Evolutionary conservation across 2,329 filamentous ascomycete genomes (phyloP).

Genomic region (Colletotrichum trifolii): DNA sequence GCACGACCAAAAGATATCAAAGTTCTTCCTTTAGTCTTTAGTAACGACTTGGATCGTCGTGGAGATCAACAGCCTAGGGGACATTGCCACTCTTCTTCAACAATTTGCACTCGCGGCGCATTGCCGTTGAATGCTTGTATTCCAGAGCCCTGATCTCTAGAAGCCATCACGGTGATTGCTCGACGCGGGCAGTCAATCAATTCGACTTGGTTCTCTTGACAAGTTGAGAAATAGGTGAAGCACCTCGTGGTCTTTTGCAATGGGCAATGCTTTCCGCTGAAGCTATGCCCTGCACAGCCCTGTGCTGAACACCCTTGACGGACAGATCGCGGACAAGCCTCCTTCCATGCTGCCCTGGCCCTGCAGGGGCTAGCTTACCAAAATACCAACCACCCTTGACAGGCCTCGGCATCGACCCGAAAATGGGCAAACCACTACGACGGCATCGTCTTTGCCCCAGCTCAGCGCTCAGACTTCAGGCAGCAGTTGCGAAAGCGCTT

Average conservation of each 20-base stretch:
- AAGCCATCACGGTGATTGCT: too few relatives aligned
- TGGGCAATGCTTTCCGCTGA: conserved; percentile 10
- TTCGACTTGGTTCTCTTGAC: too few relatives aligned
- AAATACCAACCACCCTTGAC: conserved; percentile 5
- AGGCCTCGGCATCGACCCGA: conserved; percentile 17
- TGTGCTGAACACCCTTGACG: background rate
- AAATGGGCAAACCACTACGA: too few relatives aligned
- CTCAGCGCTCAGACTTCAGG: conserved; percentile 3
- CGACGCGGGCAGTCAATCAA: too few relatives aligned
- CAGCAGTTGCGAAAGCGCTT: background rate
- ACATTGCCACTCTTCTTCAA: conserved; percentile 16
- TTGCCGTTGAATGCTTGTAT: conserved; percentile 7
- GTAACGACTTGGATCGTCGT: conserved; percentile 22
- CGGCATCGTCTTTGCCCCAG: background rate
- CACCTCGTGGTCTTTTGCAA: conserved; percentile 16
- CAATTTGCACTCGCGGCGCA: conserved; percentile 5
- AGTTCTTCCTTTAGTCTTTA: conserved; percentile 7
- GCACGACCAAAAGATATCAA: background rate
- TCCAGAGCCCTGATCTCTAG: too few relatives aligned
- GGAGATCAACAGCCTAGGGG: conserved; percentile 13
- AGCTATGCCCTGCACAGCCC: conserved; percentile 30
- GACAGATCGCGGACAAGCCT: conserved; percentile 5
- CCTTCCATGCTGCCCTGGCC: background rate
- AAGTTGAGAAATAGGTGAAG: background rate
- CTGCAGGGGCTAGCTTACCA: conserved; percentile 12